Base-by-base conservation (phyloP, 345 rosid genomes). In the Eucalyptus pumila region DNA sequence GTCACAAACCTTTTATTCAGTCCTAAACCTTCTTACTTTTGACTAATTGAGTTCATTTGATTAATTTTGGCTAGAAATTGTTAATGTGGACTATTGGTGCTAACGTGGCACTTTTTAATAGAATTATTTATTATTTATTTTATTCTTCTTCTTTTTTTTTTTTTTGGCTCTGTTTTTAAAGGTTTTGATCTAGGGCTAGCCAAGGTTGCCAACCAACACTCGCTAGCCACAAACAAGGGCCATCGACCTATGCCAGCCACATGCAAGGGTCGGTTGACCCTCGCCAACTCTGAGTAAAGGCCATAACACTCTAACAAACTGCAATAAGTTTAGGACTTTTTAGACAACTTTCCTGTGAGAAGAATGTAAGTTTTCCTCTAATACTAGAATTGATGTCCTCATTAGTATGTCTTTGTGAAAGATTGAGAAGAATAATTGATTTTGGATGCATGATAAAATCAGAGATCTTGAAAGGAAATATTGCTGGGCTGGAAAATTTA, bases 181-280 rank as follows among this genome's bases (percentile, higher is more conserved):
- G 19, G 8, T 50, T 50, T 50, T 1, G 52, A 50, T 50, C 52
- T 50, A 50, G 1, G 1, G 19, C 19, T 0, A 50, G 52, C 52
- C 3, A 15, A 0, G 52, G 0, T 50, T 50, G 52, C 52, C 3
- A 50, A 0, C 19, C 52, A 50, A 50, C 52, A 0, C 19, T 50
- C 7, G 3, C 52, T 0, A 50, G 0, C 52, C 52, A 50, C 52
- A 50, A 50, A 50, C 0, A 1, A 50, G 52, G 52, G 7, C 0
- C 0, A 0, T 0, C 19, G 0, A 50, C 52, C 52, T 50, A 50
- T 3, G 1, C 19, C 3, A 15, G 0, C 52, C 52, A 50, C 19
- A 15, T 50, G 52, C 1, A 0, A 50, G 52, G 19, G 52, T 0
- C 7, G 1, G 52, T 50, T 50, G 52, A 52, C 58, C 58, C 58